Conservation (phyloP, 1,284 basidiomycete species). For the Sporisorium reilianum region DNA sequence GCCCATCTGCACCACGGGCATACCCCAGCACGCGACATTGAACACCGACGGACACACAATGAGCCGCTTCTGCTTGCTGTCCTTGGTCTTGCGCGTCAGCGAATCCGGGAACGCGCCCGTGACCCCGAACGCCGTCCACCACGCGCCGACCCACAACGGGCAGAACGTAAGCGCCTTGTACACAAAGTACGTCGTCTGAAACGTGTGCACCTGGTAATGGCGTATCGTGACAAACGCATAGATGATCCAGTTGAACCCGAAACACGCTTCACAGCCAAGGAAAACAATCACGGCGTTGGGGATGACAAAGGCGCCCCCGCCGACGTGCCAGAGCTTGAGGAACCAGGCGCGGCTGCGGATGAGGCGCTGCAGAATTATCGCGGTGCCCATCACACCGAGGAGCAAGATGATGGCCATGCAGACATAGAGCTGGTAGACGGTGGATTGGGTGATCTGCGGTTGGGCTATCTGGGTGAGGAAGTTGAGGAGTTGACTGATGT, state of each 20-base stretch:
- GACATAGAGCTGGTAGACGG: slow-evolving; percentile 14
- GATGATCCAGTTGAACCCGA: slow-evolving; percentile 16
- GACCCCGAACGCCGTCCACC: slow-evolving; percentile 31
- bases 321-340: slow-evolving; percentile 34
- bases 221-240: slow-evolving; percentile 14
- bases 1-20: slow-evolving; percentile 13
- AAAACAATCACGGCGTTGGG: slow-evolving; percentile 38
- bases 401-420: slow-evolving; percentile 7
- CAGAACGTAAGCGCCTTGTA: slow-evolving; percentile 22
- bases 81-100: slow-evolving; percentile 21
- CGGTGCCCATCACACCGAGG: background rate
- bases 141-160: slow-evolving; percentile 30
- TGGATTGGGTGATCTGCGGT: slow-evolving; percentile 7
- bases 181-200: slow-evolving; percentile 14
- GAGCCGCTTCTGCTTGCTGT: slow-evolving; percentile 19
- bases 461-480: slow-evolving; percentile 24
- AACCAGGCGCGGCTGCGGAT: slow-evolving; percentile 29
- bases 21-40: slow-evolving; percentile 28
- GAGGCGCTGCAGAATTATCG: slow-evolving; percentile 24
- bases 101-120: slow-evolving; percentile 40
- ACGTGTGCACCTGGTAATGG: slow-evolving; percentile 14
- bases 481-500: slow-evolving; percentile 6
- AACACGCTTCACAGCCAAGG: slow-evolving; percentile 13
- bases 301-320: slow-evolving; percentile 33
- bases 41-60: slow-evolving; percentile 28